Evolutionary conservation across 371 early-diverging fungal genomes (phyloP).

Genomic region (Actinomucor elegans): DNA sequence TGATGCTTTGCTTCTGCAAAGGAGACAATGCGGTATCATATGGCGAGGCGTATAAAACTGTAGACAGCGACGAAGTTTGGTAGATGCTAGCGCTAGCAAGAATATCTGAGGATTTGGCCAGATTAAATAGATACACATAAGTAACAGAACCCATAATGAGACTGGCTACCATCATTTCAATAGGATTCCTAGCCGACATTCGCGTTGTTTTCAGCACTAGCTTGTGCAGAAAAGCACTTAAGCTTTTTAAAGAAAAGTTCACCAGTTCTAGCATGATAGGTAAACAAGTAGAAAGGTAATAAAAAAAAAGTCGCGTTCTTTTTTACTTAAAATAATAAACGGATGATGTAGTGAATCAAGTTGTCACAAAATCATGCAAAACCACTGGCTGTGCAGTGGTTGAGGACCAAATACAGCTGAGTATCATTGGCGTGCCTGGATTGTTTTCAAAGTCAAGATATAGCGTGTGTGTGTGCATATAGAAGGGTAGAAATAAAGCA

Average conservation of each 20-base stretch:
- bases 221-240: neutral
- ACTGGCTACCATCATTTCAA: neutral
- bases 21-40: neutral
- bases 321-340: too few species aligned
- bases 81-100: neutral
- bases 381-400: too few species aligned
- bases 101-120: conserved; percentile 1
- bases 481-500: too few species aligned
- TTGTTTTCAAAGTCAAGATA: too few species aligned
- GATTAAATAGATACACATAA: neutral
- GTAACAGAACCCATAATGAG: neutral
- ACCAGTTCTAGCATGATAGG: neutral
- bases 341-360: too few species aligned
- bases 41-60: neutral
- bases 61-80: neutral
- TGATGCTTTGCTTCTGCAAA: too few species aligned
- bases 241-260: neutral
- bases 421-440: too few species aligned
- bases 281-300: neutral
- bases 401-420: too few species aligned
- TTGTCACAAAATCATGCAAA: too few species aligned
- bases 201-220: neutral
- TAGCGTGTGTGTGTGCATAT: too few species aligned
- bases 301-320: neutral
- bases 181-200: neutral